Conservation (phyloP, 1,284 basidiomycete genomes). For the Puccinia polysora region DNA sequence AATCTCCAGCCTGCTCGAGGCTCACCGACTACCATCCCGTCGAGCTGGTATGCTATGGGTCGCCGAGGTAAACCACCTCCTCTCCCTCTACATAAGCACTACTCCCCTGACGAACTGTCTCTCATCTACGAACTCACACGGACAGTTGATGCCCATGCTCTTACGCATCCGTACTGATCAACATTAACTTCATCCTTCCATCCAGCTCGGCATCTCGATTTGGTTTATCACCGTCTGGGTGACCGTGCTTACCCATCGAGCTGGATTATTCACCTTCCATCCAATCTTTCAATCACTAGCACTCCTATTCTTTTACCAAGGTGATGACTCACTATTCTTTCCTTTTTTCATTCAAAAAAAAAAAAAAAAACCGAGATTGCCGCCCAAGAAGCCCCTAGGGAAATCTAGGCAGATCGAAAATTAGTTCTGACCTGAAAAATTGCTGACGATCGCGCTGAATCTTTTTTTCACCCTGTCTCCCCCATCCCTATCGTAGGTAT, state of each 20-base stretch:
- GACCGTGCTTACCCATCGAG: slow-evolving; percentile 23
- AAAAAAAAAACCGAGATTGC: slow-evolving; percentile 9
- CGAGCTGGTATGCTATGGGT: slow-evolving; percentile 24
- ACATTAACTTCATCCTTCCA: neutral
- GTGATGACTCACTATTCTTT: slow-evolving; percentile 1
- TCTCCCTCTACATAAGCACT: neutral
- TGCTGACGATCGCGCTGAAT: neutral
- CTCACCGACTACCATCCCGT: slow-evolving; percentile 7
- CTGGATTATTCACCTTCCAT: slow-evolving; percentile 41
- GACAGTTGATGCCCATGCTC: neutral
- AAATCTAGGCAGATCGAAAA: too few relatives aligned
- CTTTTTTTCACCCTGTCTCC: neutral
- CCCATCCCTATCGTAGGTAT: slow-evolving; percentile 16
- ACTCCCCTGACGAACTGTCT: slow-evolving; percentile 8
- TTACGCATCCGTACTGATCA: neutral
- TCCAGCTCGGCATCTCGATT: slow-evolving; percentile 27
- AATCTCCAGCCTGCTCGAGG: slow-evolving; percentile 1
- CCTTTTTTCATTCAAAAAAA: neutral
- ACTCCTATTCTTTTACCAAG: slow-evolving; percentile 38
- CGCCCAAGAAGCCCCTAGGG: too few relatives aligned
- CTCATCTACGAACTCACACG: too few relatives aligned
- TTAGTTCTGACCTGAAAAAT: neutral
- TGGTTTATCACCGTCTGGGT: slow-evolving; percentile 36
- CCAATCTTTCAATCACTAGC: slow-evolving; percentile 41
- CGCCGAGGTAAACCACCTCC: slow-evolving; percentile 10